Evolutionary conservation across 2,329 filamentous ascomycete genomes (phyloP).

Genomic region (Cordyceps sp.): DNA sequence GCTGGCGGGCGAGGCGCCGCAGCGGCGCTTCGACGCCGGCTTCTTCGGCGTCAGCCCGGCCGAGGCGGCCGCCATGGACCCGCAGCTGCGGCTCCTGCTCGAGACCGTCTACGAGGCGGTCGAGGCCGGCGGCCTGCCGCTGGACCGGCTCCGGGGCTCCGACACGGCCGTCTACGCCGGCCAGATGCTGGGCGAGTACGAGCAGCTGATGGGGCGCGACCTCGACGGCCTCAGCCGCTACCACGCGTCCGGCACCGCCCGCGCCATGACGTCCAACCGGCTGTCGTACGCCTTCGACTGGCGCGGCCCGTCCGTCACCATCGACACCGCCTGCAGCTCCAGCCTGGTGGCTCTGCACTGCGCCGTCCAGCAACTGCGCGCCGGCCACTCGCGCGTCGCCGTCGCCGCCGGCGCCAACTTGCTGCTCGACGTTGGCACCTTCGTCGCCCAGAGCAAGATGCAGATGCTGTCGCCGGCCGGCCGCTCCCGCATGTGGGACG

Average conservation of each 20-base stretch:
- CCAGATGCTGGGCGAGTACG: slow-evolving; percentile 18
- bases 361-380: no score
- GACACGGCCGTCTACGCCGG: slow-evolving; percentile 12
- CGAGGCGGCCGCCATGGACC: slow-evolving; percentile 17
- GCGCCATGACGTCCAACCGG: slow-evolving; percentile 24
- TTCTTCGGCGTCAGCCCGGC: slow-evolving; percentile 9
- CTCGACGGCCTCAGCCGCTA: slow-evolving; percentile 15
- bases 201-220: slow-evolving; percentile 11
- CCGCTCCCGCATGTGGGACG: slow-evolving; percentile 21
- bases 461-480: slow-evolving; percentile 20
- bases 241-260: slow-evolving; percentile 21
- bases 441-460: slow-evolving; percentile 5
- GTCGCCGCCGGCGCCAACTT: neutral
- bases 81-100: slow-evolving; percentile 23
- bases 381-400: neutral
- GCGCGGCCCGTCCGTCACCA: slow-evolving; percentile 25
- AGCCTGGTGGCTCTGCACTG: slow-evolving; percentile 28
- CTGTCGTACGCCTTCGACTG: slow-evolving; percentile 31
- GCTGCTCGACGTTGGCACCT: slow-evolving; percentile 2
- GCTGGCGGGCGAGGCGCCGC: no score
- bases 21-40: slow-evolving; percentile 10
- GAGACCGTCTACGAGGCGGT: slow-evolving; percentile 24
- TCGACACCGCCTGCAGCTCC: slow-evolving; percentile 34
- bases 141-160: slow-evolving; percentile 3
- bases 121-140: slow-evolving; percentile 3